phyloP scores from a whole-genome alignment of 352 stramenopile species.

The Phytophthora citricola region DNA sequence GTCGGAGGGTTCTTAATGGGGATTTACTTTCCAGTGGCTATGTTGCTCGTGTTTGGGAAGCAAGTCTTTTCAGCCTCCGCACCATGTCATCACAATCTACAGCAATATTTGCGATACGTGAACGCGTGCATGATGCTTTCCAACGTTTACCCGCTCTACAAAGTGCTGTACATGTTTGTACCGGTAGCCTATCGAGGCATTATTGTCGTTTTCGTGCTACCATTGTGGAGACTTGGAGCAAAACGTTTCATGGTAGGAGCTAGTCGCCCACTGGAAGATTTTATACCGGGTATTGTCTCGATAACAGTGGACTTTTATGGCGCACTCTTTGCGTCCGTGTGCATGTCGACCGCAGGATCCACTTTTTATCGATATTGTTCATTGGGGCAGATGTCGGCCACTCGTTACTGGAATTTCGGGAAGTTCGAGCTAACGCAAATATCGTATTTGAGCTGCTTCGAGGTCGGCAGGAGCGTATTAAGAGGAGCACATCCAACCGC shows the following conservation, averaged over 20 bases:
- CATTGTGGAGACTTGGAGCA: conserved; percentile 14
- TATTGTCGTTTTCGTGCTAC: not conserved
- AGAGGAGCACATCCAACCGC: not conserved
- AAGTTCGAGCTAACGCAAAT: conserved; percentile 8
- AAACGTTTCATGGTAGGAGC: conserved; percentile 7
- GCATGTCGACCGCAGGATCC: conserved; percentile 16
- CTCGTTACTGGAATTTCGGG: conserved; percentile 11
- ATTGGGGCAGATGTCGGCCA: conserved; percentile 7
- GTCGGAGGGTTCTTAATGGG: not conserved
- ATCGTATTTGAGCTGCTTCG: conserved; percentile 1
- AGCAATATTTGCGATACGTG: not conserved
- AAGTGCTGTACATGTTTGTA: conserved; percentile 11
- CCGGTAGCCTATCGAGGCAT: conserved; percentile 2
- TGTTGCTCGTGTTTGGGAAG: not conserved
- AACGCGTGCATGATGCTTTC: not conserved
- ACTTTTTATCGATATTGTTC: conserved; percentile 7
- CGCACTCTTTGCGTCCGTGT: conserved; percentile 24
- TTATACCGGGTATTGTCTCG: conserved; percentile 12
- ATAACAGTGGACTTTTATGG: conserved; percentile 19
- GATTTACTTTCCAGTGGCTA: not conserved
- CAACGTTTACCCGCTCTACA: conserved; percentile 14
- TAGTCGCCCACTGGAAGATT: conserved; percentile 12
- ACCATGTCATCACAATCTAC: not conserved
- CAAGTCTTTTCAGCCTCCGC: not conserved
- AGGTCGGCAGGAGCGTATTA: not conserved